Conservation (phyloP, 495 filamentous ascomycete genomes). For the Xylaria palmicola region DNA sequence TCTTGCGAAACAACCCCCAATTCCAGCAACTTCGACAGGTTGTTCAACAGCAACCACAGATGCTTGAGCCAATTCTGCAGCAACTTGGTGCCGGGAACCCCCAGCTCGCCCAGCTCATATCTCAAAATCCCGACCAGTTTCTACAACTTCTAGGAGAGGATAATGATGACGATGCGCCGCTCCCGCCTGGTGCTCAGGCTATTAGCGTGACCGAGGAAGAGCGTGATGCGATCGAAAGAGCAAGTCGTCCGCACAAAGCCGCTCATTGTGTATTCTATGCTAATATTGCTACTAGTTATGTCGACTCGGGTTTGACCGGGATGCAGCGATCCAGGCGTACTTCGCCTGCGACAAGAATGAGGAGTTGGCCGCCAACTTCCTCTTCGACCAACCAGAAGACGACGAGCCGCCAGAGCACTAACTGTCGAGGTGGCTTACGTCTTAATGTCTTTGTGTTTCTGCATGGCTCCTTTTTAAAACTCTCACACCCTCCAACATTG, state of each 20-base stretch:
- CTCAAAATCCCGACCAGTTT: slow-evolving; percentile 88
- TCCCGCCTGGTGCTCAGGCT: slow-evolving; percentile 85
- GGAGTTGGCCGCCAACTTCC: slow-evolving; percentile 93
- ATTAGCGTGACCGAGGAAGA: slow-evolving; percentile 95
- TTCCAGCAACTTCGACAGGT: slow-evolving; percentile 97
- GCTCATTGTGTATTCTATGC: slow-evolving; percentile 20
- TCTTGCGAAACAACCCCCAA: slow-evolving; percentile 92
- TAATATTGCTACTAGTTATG: slow-evolving; percentile 65
- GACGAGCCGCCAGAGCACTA: slow-evolving; percentile 53
- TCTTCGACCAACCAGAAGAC: slow-evolving; percentile 95
- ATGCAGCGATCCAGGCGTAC: slow-evolving; percentile 95
- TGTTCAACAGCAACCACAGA: slow-evolving; percentile 93
- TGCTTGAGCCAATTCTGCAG: slow-evolving; percentile 96
- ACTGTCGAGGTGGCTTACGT: neutral
- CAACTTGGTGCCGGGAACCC: slow-evolving; percentile 96
- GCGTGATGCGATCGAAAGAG: slow-evolving; percentile 92
- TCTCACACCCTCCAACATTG: slow-evolving; percentile 6
- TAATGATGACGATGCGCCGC: slow-evolving; percentile 65
- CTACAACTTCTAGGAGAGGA: slow-evolving; percentile 83
- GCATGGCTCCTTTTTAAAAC: slow-evolving; percentile 9
- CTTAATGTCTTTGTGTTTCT: neutral
- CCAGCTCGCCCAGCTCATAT: slow-evolving; percentile 87
- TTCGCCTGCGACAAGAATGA: slow-evolving; percentile 99
- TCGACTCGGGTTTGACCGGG: slow-evolving; percentile 86
- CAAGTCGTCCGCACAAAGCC: slow-evolving; percentile 46